A percentile compares a stretch with the other conserved stretches of the same genome.
phyloP scores from a whole-genome alignment of 2,329 filamentous ascomycete species.

The Annulohypoxylon truncatum region DNA sequence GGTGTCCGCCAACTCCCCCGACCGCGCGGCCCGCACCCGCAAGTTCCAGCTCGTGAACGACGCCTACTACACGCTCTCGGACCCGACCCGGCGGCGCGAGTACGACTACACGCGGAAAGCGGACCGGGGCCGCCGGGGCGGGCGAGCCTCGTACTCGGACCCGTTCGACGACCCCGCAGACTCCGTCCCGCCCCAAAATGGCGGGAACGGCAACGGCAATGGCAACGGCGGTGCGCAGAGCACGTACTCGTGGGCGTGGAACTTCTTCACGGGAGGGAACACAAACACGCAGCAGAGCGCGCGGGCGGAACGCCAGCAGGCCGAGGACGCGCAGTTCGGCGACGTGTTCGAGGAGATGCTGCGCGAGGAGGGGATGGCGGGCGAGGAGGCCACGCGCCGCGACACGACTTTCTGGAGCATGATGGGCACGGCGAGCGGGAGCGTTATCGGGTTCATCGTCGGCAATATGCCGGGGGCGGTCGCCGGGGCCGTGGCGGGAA shows the following conservation, averaged over 20 bases:
- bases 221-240: conserved; percentile 50
- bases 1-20: conserved; percentile 83
- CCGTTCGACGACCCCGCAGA: conserved; percentile 58
- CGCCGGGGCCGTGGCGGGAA: conserved; percentile 92
- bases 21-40: conserved; percentile 83
- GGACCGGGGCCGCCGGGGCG: conserved; percentile 56
- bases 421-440: conserved; percentile 86
- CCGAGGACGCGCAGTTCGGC: conserved; percentile 86
- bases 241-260: conserved; percentile 81
- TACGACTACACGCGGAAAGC: conserved; percentile 81
- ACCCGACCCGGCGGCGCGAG: conserved; percentile 78
- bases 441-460: conserved; percentile 92
- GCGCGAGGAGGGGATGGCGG: conserved; percentile 84
- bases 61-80: conserved; percentile 91
- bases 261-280: conserved; percentile 62
- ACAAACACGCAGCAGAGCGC: conserved; percentile 50
- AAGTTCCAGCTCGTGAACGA: conserved; percentile 94
- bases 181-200: conserved; percentile 54
- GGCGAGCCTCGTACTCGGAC: conserved; percentile 49
- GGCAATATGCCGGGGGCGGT: conserved; percentile 90
- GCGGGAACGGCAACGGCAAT: conserved; percentile 53
- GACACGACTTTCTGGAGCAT: conserved; percentile 81
- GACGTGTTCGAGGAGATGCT: conserved; percentile 92
- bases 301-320: conserved; percentile 61
- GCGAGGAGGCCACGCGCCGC: conserved; percentile 66